Base-by-base conservation (phyloP, 345 rosid genomes). In the Microcos paniculata region DNA sequence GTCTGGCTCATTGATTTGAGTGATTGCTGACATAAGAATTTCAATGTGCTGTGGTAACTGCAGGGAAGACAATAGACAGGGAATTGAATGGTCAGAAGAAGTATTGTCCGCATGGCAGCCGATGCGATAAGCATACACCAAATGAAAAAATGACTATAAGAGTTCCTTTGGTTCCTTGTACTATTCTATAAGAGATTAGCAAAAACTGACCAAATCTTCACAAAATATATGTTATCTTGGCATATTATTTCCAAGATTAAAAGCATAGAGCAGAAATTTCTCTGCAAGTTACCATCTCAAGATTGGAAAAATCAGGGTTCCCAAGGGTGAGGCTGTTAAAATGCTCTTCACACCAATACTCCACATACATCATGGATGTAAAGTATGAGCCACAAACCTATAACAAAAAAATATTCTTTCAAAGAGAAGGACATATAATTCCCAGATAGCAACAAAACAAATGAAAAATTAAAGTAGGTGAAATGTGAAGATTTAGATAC, bases 321-420 rank as follows among this genome's bases (percentile, higher is more conserved):
- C 99, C 99, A 71, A 95, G 81, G 67, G 88, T 87, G 69, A 95
- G 90, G 78, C 81, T 62, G 13, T 83, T 86, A 79, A 87, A 95
- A 81, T 89, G 82, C 83, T 93, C 97, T 84, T 95, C 94, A 85
- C 99, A 93, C 99, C 99, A 95, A 67, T 95, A 82, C 81, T 95
- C 99, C 84, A 93, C 94, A 77, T 90, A 95, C 96, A 95, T 86
- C 72, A 89, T 77, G 59, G 99, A 87, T 40, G 98, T 89, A 82
- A 95, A 93, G 87, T 87, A 87, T 19, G 92, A 88, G 66, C 99
- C 97, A 86, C 93, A 95, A 70, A 78, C 80, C 99, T 95, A 78
- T 46, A 74, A 82, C 69, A 73, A 59, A 72, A 23, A 77, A 28
- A 62, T 28, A 73, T 28, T 31, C 56, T 61, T 40, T 62, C 45